These are phyloP conservation scores for Saccharomycopsis fibuligera DNA, from an alignment of 805 yeast species.

Conservation along the genomic window DNA sequence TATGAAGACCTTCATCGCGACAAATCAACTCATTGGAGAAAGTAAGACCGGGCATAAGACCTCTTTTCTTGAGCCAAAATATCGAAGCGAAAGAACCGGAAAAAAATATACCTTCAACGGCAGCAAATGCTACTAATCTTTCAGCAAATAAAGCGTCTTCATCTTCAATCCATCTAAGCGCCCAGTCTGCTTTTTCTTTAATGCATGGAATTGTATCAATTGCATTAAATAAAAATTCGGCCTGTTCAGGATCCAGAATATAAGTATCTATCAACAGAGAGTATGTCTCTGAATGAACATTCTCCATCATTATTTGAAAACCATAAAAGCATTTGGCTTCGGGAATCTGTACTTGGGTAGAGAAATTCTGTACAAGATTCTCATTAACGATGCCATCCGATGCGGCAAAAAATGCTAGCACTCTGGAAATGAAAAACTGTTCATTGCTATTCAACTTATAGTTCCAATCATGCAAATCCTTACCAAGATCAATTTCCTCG, in stretches of 20 bases:
- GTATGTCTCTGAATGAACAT: slow-evolving; percentile 96
- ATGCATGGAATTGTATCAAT: slow-evolving; percentile 94
- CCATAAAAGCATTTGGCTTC: slow-evolving; percentile 99
- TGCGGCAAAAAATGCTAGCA: slow-evolving; percentile 96
- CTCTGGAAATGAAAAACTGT: slow-evolving; percentile 84
- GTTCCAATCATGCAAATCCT: slow-evolving; percentile 91
- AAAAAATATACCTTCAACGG: slow-evolving; percentile 98
- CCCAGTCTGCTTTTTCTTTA: slow-evolving; percentile 98
- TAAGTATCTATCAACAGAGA: slow-evolving; percentile 90
- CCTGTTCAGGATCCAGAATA: slow-evolving; percentile 90
- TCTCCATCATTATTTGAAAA: slow-evolving; percentile 99
- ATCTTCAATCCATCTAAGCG: slow-evolving; percentile 92
- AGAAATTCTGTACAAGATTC: slow-evolving; percentile 92
- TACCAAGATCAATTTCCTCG: slow-evolving; percentile 93
- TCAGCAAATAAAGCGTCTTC: slow-evolving; percentile 85
- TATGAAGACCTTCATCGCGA: slow-evolving; percentile 98
- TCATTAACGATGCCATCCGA: slow-evolving; percentile 98
- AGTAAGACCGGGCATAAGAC: slow-evolving; percentile 97
- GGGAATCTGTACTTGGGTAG: slow-evolving; percentile 93
- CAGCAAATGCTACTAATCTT: slow-evolving; percentile 96
- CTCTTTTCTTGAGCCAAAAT: slow-evolving; percentile 98
- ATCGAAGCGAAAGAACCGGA: slow-evolving; percentile 97
- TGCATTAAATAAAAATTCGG: slow-evolving; percentile 86
- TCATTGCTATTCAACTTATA: slow-evolving; percentile 82
- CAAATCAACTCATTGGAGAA: slow-evolving; percentile 96